Base-by-base conservation (phyloP, 805 yeast species). In the Hanseniaspora taiwanica region DNA sequence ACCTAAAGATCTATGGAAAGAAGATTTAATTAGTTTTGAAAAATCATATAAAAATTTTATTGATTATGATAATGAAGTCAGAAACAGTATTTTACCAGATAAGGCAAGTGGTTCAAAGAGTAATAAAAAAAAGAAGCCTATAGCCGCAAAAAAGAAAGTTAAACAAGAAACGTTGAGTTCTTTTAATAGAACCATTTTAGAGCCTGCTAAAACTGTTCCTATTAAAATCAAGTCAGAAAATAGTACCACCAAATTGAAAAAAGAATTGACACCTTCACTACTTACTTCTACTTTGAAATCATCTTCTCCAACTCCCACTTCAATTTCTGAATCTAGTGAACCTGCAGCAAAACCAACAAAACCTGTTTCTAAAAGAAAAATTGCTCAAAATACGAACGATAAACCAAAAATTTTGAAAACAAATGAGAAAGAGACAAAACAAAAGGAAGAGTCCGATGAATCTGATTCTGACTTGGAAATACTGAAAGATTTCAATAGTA, bases 1-100 rank as follows among this genome's bases (percentile, higher is more conserved):
- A 10, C 86, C 95, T 13, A 84, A 83, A 56, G 96, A 87, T 56
- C 63, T 91, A 42, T 91, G 98, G 98, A 71, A 64, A 44, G 68
- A 59, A 35, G 98, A 91, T 56, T 66, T 91, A 48, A 94, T 85
- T 42, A 78, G 62, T 1, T 89, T 91, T 58, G 53, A 73, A 44
- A 65, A 49, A 7, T 70, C 69, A 9, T 91, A 89, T 78, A 69
- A 76, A 1, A 62, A 69, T 42, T 86, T 83, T 57, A 60, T 84
- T 53, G 67, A 64, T 23, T 72, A 68, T 9, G 96, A 87, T 56
- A 71, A 68, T 41, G 71, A 69, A 42, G 71, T 69, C 43, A 72
- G 85, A 46, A 64, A 68, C 27, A 65, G 70, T 27, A 55, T 72
- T 41, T 57, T 67, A n/a, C 62, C 71, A 3, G 64, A 62, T 43